Evolutionary conservation across 1,139 yeast species (phyloP).

Genomic region (Geotrichum citri-aurantii): DNA sequence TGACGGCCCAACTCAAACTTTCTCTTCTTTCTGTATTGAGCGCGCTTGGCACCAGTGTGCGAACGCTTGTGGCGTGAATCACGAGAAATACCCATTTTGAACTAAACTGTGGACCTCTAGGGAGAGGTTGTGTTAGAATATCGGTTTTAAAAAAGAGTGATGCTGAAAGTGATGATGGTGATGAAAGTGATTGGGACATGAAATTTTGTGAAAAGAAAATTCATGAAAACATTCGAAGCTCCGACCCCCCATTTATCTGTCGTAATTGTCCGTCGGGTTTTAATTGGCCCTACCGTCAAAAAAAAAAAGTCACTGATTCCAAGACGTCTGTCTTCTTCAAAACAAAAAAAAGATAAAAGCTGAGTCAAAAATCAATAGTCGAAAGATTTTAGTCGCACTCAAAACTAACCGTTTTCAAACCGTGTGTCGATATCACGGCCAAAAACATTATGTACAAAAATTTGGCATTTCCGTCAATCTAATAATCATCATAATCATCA

Average conservation of each 20-base stretch:
- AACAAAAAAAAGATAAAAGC: too few relatives aligned
- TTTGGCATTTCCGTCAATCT: neutral
- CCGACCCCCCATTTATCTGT: neutral
- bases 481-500: neutral
- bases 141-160: neutral
- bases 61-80: slow-evolving; percentile 99
- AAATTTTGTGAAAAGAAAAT: neutral
- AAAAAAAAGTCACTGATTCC: too few relatives aligned
- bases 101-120: slow-evolving; percentile 9
- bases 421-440: too few relatives aligned
- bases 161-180: neutral
- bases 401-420: too few relatives aligned
- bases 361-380: too few relatives aligned
- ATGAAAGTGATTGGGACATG: too few relatives aligned
- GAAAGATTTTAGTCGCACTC: too few relatives aligned
- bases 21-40: slow-evolving; percentile 99
- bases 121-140: neutral
- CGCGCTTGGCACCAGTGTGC: slow-evolving; percentile 99
- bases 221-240: neutral
- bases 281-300: too few relatives aligned
- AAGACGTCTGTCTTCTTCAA: too few relatives aligned
- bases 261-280: neutral
- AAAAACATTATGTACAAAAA: neutral
- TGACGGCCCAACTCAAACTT: slow-evolving; percentile 99
- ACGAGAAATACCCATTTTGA: slow-evolving; percentile 97